Percentiles rank a stretch among this genome's conserved stretches.
Evolutionary conservation across 371 early-diverging fungal genomes (phyloP).

Genomic region (Smittium culicis): DNA sequence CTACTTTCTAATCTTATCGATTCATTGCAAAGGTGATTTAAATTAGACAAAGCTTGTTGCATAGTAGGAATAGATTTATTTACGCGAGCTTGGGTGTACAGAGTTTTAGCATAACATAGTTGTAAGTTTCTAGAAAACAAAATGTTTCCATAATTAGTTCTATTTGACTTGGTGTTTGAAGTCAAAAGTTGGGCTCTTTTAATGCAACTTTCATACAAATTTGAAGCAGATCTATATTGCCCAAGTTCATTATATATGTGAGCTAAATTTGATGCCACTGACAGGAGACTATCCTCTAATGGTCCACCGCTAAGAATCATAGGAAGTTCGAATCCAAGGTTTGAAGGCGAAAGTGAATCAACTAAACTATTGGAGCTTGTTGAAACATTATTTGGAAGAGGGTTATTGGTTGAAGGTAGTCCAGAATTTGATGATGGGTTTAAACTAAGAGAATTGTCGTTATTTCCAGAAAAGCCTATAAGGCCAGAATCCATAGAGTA

Average conservation of each 20-base stretch:
- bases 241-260: slow-evolving; percentile 59
- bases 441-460: slow-evolving; percentile 5
- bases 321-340: neutral
- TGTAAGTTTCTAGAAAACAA: slow-evolving; percentile 15
- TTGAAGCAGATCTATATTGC: slow-evolving; percentile 54
- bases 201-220: slow-evolving; percentile 27
- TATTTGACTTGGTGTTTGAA: slow-evolving; percentile 7
- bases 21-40: slow-evolving; percentile 31
- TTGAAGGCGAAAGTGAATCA: neutral
- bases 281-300: slow-evolving; percentile 13
- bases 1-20: slow-evolving; percentile 19
- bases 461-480: slow-evolving; percentile 15
- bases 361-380: slow-evolving; percentile 10
- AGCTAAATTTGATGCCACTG: slow-evolving; percentile 53
- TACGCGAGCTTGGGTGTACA: slow-evolving; percentile 60
- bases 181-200: slow-evolving; percentile 19
- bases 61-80: slow-evolving; percentile 53
- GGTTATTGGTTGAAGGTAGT: neutral
- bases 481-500: slow-evolving; percentile 14
- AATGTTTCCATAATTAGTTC: neutral
- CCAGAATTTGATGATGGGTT: neutral
- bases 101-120: slow-evolving; percentile 61
- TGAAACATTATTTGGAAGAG: slow-evolving; percentile 10
- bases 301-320: slow-evolving; percentile 17
- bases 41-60: slow-evolving; percentile 43